Base-by-base conservation (phyloP, 805 yeast genomes). In the Nakazawaea sp. region DNA sequence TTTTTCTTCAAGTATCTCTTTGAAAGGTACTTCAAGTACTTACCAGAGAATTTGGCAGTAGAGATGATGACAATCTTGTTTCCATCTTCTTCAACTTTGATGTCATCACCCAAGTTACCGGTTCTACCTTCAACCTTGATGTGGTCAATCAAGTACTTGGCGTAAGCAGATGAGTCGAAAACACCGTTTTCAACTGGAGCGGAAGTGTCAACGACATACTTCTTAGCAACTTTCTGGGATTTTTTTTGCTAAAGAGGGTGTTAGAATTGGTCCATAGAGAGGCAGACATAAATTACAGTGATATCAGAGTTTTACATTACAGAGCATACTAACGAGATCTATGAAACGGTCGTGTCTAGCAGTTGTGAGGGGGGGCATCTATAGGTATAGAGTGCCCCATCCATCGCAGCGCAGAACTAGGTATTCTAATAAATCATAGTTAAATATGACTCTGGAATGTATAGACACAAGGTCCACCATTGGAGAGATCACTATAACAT, bases 1-100 rank as follows among this genome's bases (percentile, higher is more conserved):
- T 89, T 87, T 86, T 92, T 92, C 95, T 90, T 94, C 74, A 92
- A 86, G 92, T 86, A 92, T 80, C 95, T 90, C 88, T 92, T 94
- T 64, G 97, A 86, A 68, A 92, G 78, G 94, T 92, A 92, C 80
- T 94, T 92, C 70, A 90, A 82, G 95, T 92, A 92, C 78, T 94
- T 90, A 75, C 98, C 99, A 56, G 97, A 89, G 92, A 92, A 90
- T 75, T 87, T 82, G 71, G 95, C 71, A 71, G 82, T 79, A 53
- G 97, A 75, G 53, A 75, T 78, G 65, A 88, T 85, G 63, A 92
- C 87, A 65, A 85, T 78, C 75, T 82, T 81, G 77, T 79, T 72
- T 64, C 89, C 94, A 64, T 87, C 92, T 61, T 75, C 71, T 61
- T 87, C 71, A 53, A 90, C 87, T 50, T 89, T 74, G 77, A 92